Evolutionary conservation across 805 yeast genomes (phyloP).

Genomic region (Lipomyces chichibuensis): DNA sequence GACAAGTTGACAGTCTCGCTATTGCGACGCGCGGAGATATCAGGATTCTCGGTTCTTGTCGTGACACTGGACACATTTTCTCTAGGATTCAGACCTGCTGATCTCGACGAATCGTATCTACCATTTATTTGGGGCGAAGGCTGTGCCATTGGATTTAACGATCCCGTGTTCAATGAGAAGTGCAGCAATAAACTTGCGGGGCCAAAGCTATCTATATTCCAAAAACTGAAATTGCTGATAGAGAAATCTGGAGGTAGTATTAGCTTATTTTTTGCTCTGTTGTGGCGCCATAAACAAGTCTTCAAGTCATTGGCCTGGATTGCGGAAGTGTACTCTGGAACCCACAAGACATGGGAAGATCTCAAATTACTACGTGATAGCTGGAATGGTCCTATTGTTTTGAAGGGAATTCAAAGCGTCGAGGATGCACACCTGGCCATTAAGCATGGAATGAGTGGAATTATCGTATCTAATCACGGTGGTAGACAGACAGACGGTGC

Average conservation of each 20-base stretch:
- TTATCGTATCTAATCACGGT: conserved; percentile 77
- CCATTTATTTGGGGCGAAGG: conserved; percentile 39
- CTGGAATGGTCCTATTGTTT: conserved; percentile 44
- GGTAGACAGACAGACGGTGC: conserved; percentile 67
- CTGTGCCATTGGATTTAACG: conserved; percentile 40
- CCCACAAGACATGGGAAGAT: conserved; percentile 34
- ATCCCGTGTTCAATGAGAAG: conserved; percentile 38
- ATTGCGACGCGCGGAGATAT: conserved; percentile 28
- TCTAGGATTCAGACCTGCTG: conserved; percentile 40
- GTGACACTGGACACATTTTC: conserved; percentile 37
- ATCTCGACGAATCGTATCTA: conserved; percentile 38
- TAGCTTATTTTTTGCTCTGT: conserved; percentile 5
- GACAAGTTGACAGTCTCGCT: conserved; percentile 31
- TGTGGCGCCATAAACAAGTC: conserved; percentile 10
- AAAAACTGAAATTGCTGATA: conserved; percentile 10
- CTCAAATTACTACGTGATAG: conserved; percentile 22
- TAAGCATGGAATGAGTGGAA: conserved; percentile 66
- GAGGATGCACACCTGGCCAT: conserved; percentile 69
- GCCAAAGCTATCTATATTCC: conserved; percentile 1
- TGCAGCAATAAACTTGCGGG: conserved; percentile 25
- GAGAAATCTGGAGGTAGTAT: conserved; percentile 15
- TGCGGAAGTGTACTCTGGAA: conserved; percentile 25
- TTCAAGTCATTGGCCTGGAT: conserved; percentile 31
- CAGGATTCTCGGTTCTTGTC: conserved; percentile 32
- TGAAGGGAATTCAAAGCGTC: conserved; percentile 72